A percentile compares a stretch with the other conserved stretches of the same genome.
phyloP scores from a whole-genome alignment of 331 rosid species.

The Saraca asoca region DNA sequence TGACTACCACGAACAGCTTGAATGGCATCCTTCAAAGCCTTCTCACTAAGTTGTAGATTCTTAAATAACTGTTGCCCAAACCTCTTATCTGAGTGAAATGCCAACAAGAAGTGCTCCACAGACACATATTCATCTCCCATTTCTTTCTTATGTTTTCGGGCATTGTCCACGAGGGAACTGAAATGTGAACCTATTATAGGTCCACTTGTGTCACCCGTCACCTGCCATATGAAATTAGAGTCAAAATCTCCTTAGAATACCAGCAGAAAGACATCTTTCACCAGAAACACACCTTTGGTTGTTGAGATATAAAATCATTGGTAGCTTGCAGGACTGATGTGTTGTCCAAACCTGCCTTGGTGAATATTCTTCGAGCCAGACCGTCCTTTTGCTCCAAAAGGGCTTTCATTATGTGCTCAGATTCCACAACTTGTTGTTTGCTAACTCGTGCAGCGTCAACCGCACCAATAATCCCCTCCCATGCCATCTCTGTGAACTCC shows the following conservation, averaged over 20 bases:
- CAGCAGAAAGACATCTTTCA: background rate
- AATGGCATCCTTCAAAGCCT: slow-evolving; percentile 80
- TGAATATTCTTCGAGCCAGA: slow-evolving; percentile 78
- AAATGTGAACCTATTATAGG: slow-evolving; percentile 71
- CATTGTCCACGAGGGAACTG: slow-evolving; percentile 57
- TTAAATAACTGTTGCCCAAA: slow-evolving; percentile 83
- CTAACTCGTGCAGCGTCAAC: slow-evolving; percentile 73
- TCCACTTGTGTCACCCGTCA: slow-evolving; percentile 78
- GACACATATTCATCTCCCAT: slow-evolving; percentile 90
- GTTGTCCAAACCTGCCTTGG: slow-evolving; percentile 93
- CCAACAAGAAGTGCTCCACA: slow-evolving; percentile 86
- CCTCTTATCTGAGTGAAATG: slow-evolving; percentile 65
- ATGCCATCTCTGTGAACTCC: slow-evolving; percentile 95
- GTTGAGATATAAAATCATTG: slow-evolving; percentile 75
- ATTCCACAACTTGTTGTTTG: slow-evolving; percentile 89
- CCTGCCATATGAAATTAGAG: slow-evolving; percentile 45
- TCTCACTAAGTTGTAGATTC: slow-evolving; percentile 68
- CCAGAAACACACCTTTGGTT: slow-evolving; percentile 65
- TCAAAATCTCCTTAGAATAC: slow-evolving; percentile 26
- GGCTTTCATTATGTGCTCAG: slow-evolving; percentile 96
- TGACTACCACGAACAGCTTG: slow-evolving; percentile 87
- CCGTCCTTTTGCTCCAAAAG: slow-evolving; percentile 96
- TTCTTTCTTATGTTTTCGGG: slow-evolving; percentile 67
- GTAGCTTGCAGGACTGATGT: slow-evolving; percentile 87
- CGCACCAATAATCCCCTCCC: slow-evolving; percentile 90